Base-by-base conservation (phyloP, 106 monocot genomes). In the Phalaenopsis aphrodite region DNA sequence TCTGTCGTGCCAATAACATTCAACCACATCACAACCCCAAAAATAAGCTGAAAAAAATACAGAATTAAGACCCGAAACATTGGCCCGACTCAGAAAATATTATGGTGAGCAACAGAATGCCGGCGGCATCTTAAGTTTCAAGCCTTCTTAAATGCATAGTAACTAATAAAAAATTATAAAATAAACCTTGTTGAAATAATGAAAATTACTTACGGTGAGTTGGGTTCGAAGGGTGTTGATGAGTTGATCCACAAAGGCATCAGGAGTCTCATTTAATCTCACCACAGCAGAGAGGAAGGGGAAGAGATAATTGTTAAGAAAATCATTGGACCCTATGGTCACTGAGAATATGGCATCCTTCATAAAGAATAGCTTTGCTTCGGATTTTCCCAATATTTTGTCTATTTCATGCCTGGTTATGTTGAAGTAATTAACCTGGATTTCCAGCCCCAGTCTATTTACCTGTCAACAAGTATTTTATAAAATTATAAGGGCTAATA, bases 271-370 rank as follows among this genome's bases (percentile, higher is more conserved):
- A 1, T 55, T 37, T 7, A 87, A 43, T 55, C 88, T 72, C 11
- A 81, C 85, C 8, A 85, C 90, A 2, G 56, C 82, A 8, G 91
- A 90, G 74, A 93, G 48, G 2, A 96, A 56, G 0, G 96, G 96
- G 57, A 93, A 83, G 76, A 96, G 93, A 77, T 96, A 96, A 56
- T 96, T 96, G 85, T 93, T 96, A 45, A 96, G 91, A 78, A 96
- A 93, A 75, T 96, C 96, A 72, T 96, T 96, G 6, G 96, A 91
- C 41, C 93, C 96, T 2, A 96, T 78, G 36, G 96, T 93, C 76
- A 96, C 39, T 1, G 96, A 96, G 83, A 96, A 84, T 39, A 96
- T 93, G 21, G 96, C 41, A 2, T 78, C 83, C 75, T 75, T 88
- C 65, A 12, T 55, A 10, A 96, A 2, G 72, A 78, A 91, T 19